Percentiles rank a stretch among this genome's conserved stretches.
Evolutionary conservation across 2,329 filamentous ascomycete genomes (phyloP).

Genomic region (Venturia pyrina): DNA sequence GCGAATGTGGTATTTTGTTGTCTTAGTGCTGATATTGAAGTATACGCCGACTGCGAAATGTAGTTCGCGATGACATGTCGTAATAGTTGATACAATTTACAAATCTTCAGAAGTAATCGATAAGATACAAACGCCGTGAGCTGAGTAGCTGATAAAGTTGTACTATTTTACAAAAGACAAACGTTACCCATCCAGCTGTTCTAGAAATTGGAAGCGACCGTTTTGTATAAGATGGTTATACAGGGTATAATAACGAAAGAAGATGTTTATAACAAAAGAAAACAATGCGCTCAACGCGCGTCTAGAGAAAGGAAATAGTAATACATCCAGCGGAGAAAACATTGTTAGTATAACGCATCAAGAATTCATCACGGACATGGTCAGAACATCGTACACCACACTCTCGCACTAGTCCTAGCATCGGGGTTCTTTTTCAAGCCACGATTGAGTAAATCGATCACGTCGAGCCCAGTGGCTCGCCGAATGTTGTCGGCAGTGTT

Average conservation of each 20-base stretch:
- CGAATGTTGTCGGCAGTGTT: not conserved
- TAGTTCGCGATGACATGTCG: no score
- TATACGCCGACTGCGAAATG: no score
- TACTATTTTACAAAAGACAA: not conserved
- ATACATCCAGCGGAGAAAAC: not conserved
- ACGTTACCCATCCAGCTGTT: not conserved
- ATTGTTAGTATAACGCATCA: not conserved
- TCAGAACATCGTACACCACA: constrained; percentile 6
- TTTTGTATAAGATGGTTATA: not conserved
- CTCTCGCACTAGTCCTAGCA: constrained; percentile 1
- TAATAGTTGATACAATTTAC: no score
- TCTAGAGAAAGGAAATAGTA: not conserved
- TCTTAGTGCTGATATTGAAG: no score
- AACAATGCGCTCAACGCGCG: not conserved
- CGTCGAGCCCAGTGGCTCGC: not conserved
- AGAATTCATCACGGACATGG: not conserved
- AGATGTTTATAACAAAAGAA: not conserved
- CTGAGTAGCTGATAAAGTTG: not conserved
- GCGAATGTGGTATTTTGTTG: no score
- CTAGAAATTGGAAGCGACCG: not conserved
- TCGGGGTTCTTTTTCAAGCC: constrained; percentile 1
- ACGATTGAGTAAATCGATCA: not conserved
- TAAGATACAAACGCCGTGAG: no score
- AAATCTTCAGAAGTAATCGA: no score
- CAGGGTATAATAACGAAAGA: constrained; percentile 3